Evolutionary conservation across 1,284 basidiomycete species (phyloP).

Genomic region (Tausonia pullulans): DNA sequence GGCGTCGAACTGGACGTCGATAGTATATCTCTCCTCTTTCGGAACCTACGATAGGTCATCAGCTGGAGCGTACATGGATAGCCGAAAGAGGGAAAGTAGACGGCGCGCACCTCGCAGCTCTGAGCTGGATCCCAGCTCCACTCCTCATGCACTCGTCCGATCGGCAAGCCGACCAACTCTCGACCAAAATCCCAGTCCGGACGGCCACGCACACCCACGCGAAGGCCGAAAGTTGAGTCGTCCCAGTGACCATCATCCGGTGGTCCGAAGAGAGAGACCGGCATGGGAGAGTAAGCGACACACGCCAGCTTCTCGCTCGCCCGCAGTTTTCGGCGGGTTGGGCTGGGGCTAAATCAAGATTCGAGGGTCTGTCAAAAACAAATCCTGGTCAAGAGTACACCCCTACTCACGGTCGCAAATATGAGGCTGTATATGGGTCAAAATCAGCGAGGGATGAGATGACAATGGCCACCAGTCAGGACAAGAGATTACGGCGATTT

Average conservation of each 20-base stretch:
- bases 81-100: no score
- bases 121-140: no score
- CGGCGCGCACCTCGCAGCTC: no score
- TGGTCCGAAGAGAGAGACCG: not conserved
- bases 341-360: conserved; percentile 44
- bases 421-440: not conserved
- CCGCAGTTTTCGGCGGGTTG: conserved; percentile 49
- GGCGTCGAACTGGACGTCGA: conserved; percentile 64
- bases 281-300: conserved; percentile 50
- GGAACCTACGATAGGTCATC: not conserved
- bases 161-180: conserved; percentile 45
- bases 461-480: not conserved
- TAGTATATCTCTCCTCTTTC: conserved; percentile 29
- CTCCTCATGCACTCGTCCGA: conserved; percentile 15
- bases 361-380: conserved; percentile 26
- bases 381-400: no score
- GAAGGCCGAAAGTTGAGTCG: conserved; percentile 36
- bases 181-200: conserved; percentile 67
- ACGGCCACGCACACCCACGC: conserved; percentile 56
- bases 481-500: no score
- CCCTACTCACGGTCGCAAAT: not conserved
- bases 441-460: not conserved
- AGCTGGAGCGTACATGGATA: no score
- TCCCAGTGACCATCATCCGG: conserved; percentile 21
- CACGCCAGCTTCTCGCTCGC: conserved; percentile 57